Conservation (phyloP, 176 grass and related monocot genomes). For the Cocos nucifera region DNA sequence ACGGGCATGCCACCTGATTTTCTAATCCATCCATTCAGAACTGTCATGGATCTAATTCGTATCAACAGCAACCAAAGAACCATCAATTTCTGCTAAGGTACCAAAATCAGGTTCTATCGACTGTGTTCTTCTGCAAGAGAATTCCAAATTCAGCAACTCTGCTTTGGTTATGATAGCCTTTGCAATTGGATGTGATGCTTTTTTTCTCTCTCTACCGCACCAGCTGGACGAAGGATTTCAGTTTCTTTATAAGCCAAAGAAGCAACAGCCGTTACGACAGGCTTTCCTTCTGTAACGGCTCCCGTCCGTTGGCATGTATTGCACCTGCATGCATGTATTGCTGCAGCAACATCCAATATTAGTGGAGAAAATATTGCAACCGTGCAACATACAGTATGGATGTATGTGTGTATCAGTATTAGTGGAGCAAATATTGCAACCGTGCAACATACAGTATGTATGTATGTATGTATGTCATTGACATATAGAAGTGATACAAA, state of each 20-base stretch:
- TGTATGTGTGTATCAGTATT: no score
- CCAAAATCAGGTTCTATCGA: slow-evolving; percentile 36
- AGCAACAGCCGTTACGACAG: slow-evolving; percentile 67
- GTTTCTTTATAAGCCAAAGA: slow-evolving; percentile 55
- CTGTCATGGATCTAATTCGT: slow-evolving; percentile 68
- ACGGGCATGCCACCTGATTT: slow-evolving; percentile 33
- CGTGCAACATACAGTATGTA: no score
- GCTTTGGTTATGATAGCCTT: slow-evolving; percentile 81
- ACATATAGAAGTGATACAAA: no score
- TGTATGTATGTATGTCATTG: no score
- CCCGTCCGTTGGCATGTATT: slow-evolving; percentile 93
- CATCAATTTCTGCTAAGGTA: slow-evolving; percentile 81
- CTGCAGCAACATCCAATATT: no score
- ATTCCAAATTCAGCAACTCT: slow-evolving; percentile 8
- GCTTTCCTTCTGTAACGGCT: slow-evolving; percentile 82
- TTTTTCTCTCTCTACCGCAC: slow-evolving; percentile 91
- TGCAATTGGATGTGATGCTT: slow-evolving; percentile 88
- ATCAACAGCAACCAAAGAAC: slow-evolving; percentile 79
- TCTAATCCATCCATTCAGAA: slow-evolving; percentile 51
- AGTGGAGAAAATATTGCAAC: no score
- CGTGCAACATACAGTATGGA: no score
- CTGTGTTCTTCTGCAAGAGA: no score
- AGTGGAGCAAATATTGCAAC: no score
- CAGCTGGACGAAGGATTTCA: slow-evolving; percentile 65
- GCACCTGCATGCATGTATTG: no score